Conservation (phyloP, 2,329 filamentous ascomycete species). For the Hortaea werneckii region DNA sequence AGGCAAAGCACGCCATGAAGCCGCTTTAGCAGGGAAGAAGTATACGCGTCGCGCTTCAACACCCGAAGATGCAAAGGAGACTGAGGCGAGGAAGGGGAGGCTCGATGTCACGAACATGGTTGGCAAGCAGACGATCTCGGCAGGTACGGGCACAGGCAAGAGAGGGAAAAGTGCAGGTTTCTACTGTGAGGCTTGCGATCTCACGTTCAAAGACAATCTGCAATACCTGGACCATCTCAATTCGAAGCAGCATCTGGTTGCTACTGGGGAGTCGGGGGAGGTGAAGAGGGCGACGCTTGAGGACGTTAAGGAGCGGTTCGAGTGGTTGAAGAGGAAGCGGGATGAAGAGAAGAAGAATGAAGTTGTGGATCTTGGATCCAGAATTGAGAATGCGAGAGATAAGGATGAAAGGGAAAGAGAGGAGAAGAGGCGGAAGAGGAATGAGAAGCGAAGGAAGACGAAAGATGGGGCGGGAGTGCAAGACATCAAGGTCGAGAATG, state of each 20-base stretch:
- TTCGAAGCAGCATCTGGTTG: conserved; percentile 78
- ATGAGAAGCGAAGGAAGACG: conserved; percentile 55
- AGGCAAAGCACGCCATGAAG: conserved; percentile 82
- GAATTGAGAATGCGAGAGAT: conserved; percentile 59
- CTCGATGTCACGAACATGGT: conserved; percentile 79
- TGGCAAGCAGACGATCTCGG: conserved; percentile 77
- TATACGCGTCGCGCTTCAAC: conserved; percentile 56
- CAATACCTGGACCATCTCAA: conserved; percentile 94
- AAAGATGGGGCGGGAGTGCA: conserved; percentile 26
- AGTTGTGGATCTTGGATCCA: conserved; percentile 44
- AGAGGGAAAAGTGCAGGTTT: conserved; percentile 78
- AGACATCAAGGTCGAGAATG: conserved; percentile 44
- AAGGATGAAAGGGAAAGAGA: conserved; percentile 50
- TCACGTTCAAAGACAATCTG: conserved; percentile 95
- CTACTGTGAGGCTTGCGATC: conserved; percentile 86
- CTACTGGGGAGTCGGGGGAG: conserved; percentile 81
- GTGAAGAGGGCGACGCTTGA: conserved; percentile 66
- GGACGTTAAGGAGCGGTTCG: conserved; percentile 69
- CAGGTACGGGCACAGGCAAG: conserved; percentile 74
- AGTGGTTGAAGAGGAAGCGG: conserved; percentile 51
- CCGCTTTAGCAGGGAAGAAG: conserved; percentile 83
- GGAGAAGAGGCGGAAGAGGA: conserved; percentile 51
- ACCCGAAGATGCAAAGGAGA: conserved; percentile 57
- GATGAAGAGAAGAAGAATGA: conserved; percentile 60
- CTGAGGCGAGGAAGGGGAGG: conserved; percentile 58